Evolutionary conservation across 768 basidiomycete species (phyloP).

Genomic region (Panus rudis): DNA sequence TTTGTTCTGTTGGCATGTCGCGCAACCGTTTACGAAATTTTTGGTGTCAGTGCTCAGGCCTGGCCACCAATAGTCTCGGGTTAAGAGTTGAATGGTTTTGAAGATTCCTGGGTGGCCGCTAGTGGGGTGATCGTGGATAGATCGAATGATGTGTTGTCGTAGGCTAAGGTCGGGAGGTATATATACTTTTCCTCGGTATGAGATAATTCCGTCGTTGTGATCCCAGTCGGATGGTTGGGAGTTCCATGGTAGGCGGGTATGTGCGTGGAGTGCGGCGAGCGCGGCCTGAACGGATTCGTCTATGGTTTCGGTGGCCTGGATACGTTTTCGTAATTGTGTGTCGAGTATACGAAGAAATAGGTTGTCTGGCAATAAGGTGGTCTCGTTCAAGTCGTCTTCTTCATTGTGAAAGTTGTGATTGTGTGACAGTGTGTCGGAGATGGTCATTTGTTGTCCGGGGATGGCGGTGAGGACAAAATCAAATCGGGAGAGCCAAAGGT

Average conservation of each 20-base stretch:
- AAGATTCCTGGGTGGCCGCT: conserved; percentile 24
- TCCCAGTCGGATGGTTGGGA: background rate
- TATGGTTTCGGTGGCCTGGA: no score
- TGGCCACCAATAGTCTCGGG: conserved; percentile 25
- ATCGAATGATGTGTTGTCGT: background rate
- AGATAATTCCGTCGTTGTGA: background rate
- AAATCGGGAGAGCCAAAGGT: conserved; percentile 11
- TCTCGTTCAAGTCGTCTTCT: background rate
- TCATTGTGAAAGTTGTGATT: background rate
- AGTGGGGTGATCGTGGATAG: conserved; percentile 18
- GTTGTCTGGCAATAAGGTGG: background rate
- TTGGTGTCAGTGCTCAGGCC: conserved; percentile 12
- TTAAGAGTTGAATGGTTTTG: conserved; percentile 18
- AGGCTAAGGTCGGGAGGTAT: background rate
- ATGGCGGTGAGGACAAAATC: conserved; percentile 11
- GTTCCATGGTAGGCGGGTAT: background rate
- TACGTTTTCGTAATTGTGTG: no score
- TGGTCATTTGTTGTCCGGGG: conserved; percentile 2
- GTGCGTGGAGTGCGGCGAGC: no score
- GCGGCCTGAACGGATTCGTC: no score
- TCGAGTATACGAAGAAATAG: background rate
- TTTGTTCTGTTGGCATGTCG: conserved; percentile 22
- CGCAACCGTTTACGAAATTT: conserved; percentile 21
- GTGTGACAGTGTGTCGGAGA: conserved; percentile 7
- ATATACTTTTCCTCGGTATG: background rate